Evolutionary conservation across 106 monocot genomes (phyloP), one percentile per base, ranked within the genome.

Genomic region (Dendrobium huoshanense): DNA sequence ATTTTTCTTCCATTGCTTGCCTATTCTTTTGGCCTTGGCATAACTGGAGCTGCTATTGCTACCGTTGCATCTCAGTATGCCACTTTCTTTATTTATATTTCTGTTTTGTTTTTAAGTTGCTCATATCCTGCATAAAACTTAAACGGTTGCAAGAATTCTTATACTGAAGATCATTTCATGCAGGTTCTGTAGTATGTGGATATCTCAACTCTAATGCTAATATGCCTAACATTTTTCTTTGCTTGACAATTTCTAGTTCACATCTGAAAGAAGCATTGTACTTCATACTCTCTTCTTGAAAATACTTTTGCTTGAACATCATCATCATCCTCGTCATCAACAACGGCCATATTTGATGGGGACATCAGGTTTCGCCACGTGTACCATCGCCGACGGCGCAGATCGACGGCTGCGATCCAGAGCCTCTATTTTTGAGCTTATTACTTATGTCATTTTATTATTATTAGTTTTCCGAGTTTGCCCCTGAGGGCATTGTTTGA

Each of bases 31-130:
- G 78, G 73, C 51, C 80, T 95, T 85, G 99, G 99, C n/a, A 84
- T 99, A 25, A 81, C 85, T 86, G 99, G 99, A 72, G 99, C 99
- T 87, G 99, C 95, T 72, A 78, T 91, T 79, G 91, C 99, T 31
- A 99, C 99, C 72, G 85, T 93, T 87, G 83, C 87, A 77, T 99
- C 95, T 75, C 99, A 99, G 99, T 99, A 93, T 43, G 94, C 85
- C 44, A 65, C 29, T 4, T 83, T 41, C 58, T 20, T 76, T 22
- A 25, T 49, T 49, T 49, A 49, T 4, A 22, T 8, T 48, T 76
- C 10, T 76, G 45, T 49, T 76, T 25, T 76, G 49, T 42, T 20
- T 41, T n/a, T n/a, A 74, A 74, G 74, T 74, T 74, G 42, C 74
- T 74, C 29, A 44, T 74, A 74, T 9, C 42, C 8, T 44, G 74